phyloP scores from a whole-genome alignment of 2,329 filamentous ascomycete genomes.

The Alternaria sp. region DNA sequence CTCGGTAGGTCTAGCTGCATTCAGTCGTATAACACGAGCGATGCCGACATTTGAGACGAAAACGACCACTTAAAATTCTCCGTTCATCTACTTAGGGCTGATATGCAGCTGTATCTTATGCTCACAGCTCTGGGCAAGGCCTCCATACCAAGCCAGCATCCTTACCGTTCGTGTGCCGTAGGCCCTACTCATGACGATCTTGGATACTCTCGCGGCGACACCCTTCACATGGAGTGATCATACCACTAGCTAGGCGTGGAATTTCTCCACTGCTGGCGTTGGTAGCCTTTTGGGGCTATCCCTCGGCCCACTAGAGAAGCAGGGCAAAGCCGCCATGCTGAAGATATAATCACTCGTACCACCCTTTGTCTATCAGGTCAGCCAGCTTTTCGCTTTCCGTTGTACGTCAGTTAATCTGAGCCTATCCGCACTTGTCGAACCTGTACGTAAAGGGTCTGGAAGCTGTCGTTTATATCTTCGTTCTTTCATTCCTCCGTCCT shows the following conservation, averaged over 20 bases:
- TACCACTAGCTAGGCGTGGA: conserved; percentile 28
- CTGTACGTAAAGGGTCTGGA: conserved; percentile 4
- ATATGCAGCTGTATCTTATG: conserved; percentile 17
- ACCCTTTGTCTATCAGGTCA: conserved; percentile 22
- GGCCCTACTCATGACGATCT: conserved; percentile 30
- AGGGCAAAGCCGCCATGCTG: conserved; percentile 23
- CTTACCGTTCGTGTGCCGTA: conserved; percentile 26
- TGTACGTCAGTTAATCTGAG: conserved; percentile 14
- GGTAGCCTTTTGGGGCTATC: conserved; percentile 17
- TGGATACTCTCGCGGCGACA: conserved; percentile 18
- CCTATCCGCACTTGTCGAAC: conserved; percentile 11
- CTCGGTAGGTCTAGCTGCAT: conserved; percentile 29
- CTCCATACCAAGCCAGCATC: conserved; percentile 18
- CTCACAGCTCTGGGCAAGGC: conserved; percentile 14
- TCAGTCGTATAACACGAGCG: conserved; percentile 20
- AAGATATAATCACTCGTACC: conserved; percentile 30
- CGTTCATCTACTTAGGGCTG: conserved; percentile 23
- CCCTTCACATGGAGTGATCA: conserved; percentile 24
- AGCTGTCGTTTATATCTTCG: conserved; percentile 14
- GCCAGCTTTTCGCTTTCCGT: conserved; percentile 21
- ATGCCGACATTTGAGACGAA: conserved; percentile 9
- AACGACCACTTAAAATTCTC: conserved; percentile 21
- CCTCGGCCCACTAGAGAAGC: conserved; percentile 23
- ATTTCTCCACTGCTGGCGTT: conserved; percentile 31
- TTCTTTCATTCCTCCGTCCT: conserved; percentile 16